Evolutionary conservation across 495 filamentous ascomycete genomes (phyloP), one percentile per base, ranked within the genome.

Genomic region (Lasiosphaeria ovina): DNA sequence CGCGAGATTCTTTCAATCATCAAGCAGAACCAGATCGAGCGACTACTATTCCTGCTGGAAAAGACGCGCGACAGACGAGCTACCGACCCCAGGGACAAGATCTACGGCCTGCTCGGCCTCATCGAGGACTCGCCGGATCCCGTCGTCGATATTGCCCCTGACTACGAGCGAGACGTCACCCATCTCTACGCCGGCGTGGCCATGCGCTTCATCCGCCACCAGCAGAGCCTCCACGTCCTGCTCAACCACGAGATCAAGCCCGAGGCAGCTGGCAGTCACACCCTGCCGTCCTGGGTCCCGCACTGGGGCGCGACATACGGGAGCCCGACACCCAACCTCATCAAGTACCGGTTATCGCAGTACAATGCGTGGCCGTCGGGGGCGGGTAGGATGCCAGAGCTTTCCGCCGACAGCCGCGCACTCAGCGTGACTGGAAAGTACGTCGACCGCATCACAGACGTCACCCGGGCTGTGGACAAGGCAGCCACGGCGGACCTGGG

Each of bases 21-120:
- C 8, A 1, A 47, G 44, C 12, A 47, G 5, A 5, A 47, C 8
- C 12, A n/a, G 11, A 47, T 47, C 44, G 44, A 47, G 12, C 12
- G 11, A n/a, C 44, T 47, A 4, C 44, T 11, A 0, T 47, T 47
- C 16, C 44, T 47, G 12, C 11, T 54, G 1, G 52, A 54, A 1
- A 54, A 54, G 11, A 54, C 52, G 4, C 52, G 52, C 3, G 14
- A 36, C 12, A 54, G 38, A n/a, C 33, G 36, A 11, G 33, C 32
- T 10, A 54, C 52, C 2, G 52, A 54, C 52, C 52, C 52, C 33
- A 47, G 44, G 16, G 44, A 47, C 44, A 47, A 47, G 44, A n/a
- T 47, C 3, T 47, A 47, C 12, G 44, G 6, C 33, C 52, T 54
- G 14, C 17, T 54, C 8, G 52, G 52, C 11, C 52, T 54, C 16